phyloP scores from a whole-genome alignment of 352 stramenopile species.

The Phytophthora quininea region DNA sequence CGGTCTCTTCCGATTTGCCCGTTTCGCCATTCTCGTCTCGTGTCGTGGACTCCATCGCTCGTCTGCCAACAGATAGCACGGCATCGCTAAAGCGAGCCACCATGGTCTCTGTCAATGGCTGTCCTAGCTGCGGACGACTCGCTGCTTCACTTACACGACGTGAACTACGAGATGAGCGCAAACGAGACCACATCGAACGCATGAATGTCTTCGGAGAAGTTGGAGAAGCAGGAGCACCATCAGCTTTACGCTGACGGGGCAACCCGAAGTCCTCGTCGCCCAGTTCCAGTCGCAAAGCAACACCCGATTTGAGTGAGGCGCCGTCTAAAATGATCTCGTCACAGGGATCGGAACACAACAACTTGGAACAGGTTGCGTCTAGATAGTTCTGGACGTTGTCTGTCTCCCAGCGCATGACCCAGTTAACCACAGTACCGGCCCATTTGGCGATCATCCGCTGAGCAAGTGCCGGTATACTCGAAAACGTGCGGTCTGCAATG shows the following conservation, averaged over 20 bases:
- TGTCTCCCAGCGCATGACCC: conserved; percentile 82
- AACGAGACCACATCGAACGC: conserved; percentile 15
- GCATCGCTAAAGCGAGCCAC: conserved; percentile 69
- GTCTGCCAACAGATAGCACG: conserved; percentile 62
- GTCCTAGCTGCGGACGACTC: conserved; percentile 52
- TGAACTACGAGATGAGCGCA: conserved; percentile 12
- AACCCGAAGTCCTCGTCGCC: conserved; percentile 49
- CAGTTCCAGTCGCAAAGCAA: conserved; percentile 71
- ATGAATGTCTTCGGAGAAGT: conserved; percentile 11
- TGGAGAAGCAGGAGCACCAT: conserved; percentile 21
- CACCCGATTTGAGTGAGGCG: conserved; percentile 83
- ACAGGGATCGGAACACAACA: conserved; percentile 81
- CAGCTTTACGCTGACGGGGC: conserved; percentile 27
- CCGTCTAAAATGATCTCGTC: conserved; percentile 87
- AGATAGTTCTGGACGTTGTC: conserved; percentile 83
- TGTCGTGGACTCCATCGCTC: conserved; percentile 59
- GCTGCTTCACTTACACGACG: conserved; percentile 64
- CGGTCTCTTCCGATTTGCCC: conserved; percentile 3
- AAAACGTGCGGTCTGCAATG: conserved; percentile 84
- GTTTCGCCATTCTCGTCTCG: conserved; percentile 24
- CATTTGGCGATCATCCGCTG: conserved; percentile 80
- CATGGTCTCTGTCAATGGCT: conserved; percentile 68
- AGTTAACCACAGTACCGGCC: conserved; percentile 66
- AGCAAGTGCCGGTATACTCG: conserved; percentile 76
- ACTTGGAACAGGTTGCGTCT: conserved; percentile 70